Evolutionary conservation across 768 basidiomycete species (phyloP), one percentile per base, ranked within the genome.

Genomic region (Mrakia hoshinonis): DNA sequence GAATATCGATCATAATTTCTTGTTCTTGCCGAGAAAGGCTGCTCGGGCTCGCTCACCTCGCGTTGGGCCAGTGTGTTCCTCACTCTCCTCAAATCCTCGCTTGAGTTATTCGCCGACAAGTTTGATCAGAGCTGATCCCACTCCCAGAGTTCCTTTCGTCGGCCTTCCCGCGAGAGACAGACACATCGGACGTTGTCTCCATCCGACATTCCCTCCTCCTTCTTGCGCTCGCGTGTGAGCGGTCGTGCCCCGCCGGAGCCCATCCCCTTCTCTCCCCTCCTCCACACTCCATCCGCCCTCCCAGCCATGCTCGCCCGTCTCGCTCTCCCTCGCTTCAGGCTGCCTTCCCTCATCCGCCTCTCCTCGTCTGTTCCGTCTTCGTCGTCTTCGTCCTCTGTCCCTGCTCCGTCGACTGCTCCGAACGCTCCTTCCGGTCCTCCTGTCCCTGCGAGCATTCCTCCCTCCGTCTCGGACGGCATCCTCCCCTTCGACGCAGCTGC

Each of bases 201-300:
- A n/a, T n/a, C n/a, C n/a, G n/a, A n/a, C n/a, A n/a, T n/a, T n/a
- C n/a, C n/a, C n/a, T n/a, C n/a, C n/a, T n/a, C n/a, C n/a, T n/a
- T n/a, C n/a, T n/a, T n/a, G n/a, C n/a, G n/a, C n/a, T n/a, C n/a
- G n/a, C n/a, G n/a, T n/a, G n/a, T n/a, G n/a, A n/a, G n/a, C n/a
- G n/a, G n/a, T n/a, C n/a, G n/a, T n/a, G n/a, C 58, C 58, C 58
- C 58, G 58, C 58, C 20, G 10, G 34, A 38, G 58, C 31, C 58
- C 36, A 31, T 22, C 36, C 58, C 36, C 36, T n/a, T 61, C 58
- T n/a, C n/a, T n/a, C 36, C 58, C 22, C 34, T 31, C 58, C 34
- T 22, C 31, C 36, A 12, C 36, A 15, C 1, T n/a, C 36, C 49
- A 58, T 1, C 26, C 31, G 58, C 15, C 13, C 31, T 61, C 58